A percentile compares a stretch with the other conserved stretches of the same genome.
phyloP scores from a whole-genome alignment of 2,329 filamentous ascomycete species.

The Colletotrichum aenigma region DNA sequence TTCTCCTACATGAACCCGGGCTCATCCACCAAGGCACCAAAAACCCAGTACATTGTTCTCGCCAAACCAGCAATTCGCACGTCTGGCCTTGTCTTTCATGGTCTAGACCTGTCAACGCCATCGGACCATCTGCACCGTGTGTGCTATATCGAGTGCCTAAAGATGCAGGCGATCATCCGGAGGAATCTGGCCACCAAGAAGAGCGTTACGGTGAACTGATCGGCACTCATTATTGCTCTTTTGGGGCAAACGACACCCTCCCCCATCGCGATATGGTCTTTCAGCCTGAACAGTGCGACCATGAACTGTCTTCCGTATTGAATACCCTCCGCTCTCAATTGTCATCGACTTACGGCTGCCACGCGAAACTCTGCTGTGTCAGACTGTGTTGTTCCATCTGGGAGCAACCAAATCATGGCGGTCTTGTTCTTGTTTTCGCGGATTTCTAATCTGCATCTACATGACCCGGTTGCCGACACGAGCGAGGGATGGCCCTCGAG shows the following conservation, averaged over 20 bases:
- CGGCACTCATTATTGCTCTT: background rate
- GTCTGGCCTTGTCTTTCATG: background rate
- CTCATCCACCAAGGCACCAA: background rate
- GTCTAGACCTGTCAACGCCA: conserved; percentile 16
- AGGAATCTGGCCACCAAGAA: conserved; percentile 12
- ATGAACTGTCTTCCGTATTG: background rate
- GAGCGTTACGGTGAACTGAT: conserved; percentile 15
- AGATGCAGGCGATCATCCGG: background rate
- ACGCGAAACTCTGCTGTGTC: conserved; percentile 7
- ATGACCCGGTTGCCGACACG: background rate
- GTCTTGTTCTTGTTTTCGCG: background rate
- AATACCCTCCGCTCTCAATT: background rate
- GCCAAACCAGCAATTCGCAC: background rate
- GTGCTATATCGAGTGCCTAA: background rate
- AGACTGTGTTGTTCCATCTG: background rate
- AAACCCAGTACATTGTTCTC: background rate
- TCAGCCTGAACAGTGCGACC: background rate
- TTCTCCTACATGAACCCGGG: background rate
- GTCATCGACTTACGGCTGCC: background rate
- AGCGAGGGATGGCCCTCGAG: background rate
- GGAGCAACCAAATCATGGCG: background rate
- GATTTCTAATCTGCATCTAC: conserved; percentile 12
- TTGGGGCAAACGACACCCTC: background rate
- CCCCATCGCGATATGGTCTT: conserved; percentile 4
- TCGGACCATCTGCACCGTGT: conserved; percentile 13